phyloP scores from a whole-genome alignment of 495 filamentous ascomycete genomes.

The Aspergillus baeticus region DNA sequence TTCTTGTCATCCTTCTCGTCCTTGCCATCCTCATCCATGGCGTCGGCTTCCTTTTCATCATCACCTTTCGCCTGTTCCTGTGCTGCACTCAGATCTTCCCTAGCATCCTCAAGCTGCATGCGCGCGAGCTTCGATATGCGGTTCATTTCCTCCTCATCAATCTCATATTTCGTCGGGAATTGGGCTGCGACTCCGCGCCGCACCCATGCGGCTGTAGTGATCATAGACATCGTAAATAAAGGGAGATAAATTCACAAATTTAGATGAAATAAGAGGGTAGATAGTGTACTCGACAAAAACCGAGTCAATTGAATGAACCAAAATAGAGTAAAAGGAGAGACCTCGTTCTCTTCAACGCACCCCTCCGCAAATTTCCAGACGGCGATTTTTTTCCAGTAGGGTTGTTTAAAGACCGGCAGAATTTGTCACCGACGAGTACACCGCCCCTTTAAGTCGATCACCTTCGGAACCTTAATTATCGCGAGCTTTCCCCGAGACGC shows the following conservation, averaged over 20 bases:
- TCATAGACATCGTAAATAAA: conserved; percentile 71
- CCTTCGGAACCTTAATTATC: no score
- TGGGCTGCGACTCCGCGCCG: conserved; percentile 89
- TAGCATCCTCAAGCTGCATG: conserved; percentile 88
- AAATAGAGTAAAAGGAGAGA: not conserved
- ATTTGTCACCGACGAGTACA: conserved; percentile 21
- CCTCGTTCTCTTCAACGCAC: not conserved
- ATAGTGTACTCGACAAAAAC: not conserved
- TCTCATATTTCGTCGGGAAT: conserved; percentile 85
- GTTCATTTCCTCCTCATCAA: conserved; percentile 89
- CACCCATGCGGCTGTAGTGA: conserved; percentile 92
- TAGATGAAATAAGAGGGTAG: conserved; percentile 7
- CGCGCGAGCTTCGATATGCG: conserved; percentile 88
- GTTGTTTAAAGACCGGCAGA: conserved; percentile 34
- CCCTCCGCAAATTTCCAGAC: not conserved
- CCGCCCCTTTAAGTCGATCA: conserved; percentile 25
- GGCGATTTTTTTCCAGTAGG: conserved; percentile 19
- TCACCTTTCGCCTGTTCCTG: conserved; percentile 37
- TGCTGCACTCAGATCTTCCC: conserved; percentile 78
- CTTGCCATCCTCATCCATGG: conserved; percentile 31
- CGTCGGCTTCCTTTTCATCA: conserved; percentile 31
- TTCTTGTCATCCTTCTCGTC: conserved; percentile 28
- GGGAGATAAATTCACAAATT: not conserved
- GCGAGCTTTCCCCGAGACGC: not conserved
- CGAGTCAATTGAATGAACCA: not conserved